Conservation (phyloP, 2,329 filamentous ascomycete species). For the Botryotinia calthae region DNA sequence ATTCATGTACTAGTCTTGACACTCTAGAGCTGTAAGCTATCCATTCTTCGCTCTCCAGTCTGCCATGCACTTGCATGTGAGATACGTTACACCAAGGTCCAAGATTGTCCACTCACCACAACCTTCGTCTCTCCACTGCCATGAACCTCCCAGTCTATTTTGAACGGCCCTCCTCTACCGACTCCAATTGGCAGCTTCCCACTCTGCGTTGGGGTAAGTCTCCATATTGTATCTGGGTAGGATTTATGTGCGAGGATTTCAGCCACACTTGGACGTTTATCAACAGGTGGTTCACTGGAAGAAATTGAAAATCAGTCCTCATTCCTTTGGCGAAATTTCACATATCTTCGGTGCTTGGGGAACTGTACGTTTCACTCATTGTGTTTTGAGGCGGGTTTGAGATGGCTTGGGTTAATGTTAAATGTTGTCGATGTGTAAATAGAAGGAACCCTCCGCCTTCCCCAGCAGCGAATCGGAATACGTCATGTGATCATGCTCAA, state of each 20-base stretch:
- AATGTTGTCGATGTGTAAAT: not conserved
- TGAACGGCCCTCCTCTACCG: slow-evolving; percentile 69
- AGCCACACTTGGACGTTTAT: slow-evolving; percentile 45
- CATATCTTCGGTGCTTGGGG: not conserved
- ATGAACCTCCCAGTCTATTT: slow-evolving; percentile 78
- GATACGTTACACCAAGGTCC: not conserved
- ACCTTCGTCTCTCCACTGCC: slow-evolving; percentile 70
- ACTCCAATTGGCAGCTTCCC: slow-evolving; percentile 65
- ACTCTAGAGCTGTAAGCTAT: not conserved
- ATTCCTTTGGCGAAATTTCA: not conserved
- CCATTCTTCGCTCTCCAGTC: slow-evolving; percentile 11
- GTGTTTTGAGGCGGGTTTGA: not conserved
- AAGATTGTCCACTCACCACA: slow-evolving; percentile 50
- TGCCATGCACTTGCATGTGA: not conserved
- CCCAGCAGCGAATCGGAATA: not conserved
- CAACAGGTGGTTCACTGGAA: slow-evolving; percentile 13
- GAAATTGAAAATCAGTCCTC: not conserved
- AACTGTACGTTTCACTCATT: slow-evolving; percentile 6
- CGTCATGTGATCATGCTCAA: not conserved
- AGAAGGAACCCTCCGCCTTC: not conserved
- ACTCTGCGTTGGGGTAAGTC: slow-evolving; percentile 61
- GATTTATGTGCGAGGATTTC: slow-evolving; percentile 64
- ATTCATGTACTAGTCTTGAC: not conserved
- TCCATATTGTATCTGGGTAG: slow-evolving; percentile 65
- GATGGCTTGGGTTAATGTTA: not conserved